Evolutionary conservation across 805 yeast species (phyloP), one percentile per base, ranked within the genome.

Genomic region (Cyberlindnera galapagoensis): DNA sequence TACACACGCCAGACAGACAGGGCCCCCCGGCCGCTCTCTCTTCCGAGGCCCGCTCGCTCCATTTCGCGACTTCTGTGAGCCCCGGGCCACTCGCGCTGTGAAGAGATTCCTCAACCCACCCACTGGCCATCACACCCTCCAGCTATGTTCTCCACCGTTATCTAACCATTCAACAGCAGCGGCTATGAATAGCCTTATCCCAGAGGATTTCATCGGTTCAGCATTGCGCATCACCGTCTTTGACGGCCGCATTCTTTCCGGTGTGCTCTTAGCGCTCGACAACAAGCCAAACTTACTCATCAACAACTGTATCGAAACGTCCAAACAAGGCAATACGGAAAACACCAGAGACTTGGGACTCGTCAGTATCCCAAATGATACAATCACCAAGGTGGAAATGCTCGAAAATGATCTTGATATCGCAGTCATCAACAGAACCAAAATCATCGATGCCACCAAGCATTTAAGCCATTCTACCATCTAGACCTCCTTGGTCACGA

Each of bases 281-380:
- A 45, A 45, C 31, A 42, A 47, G 28, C 54, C 54, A 8, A 51
- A 49, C 28, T 19, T 51, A 11, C 29, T 51, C 4, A 29, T 51
- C 12, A 35, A 42, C 16, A 41, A 49, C 27, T 45, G 39, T 8
- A n/a, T 28, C 3, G 56, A 51, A 24, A 16, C 22, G 9, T 29
- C 43, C 1, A 28, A 15, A 15, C 21, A 21, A 13, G 6, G 25
- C 10, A 26, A 26, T 12, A 24, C 22, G 9, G 22, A 17, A 8
- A 23, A 21, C 9, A 3, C 22, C 13, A 26, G 46, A 11, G 43
- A 42, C 4, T 19, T 51, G 15, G 56, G 56, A 4, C 39, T 51
- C 5, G 51, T 51, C 3, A 46, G 51, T 3, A 38, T 51, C 1
- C 56, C 56, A 0, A 28, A 23, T 16, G 26, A 33, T 3, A 29